Conservation (phyloP, 352 stramenopile genomes). For the Pilasporangium apinafurcum region DNA sequence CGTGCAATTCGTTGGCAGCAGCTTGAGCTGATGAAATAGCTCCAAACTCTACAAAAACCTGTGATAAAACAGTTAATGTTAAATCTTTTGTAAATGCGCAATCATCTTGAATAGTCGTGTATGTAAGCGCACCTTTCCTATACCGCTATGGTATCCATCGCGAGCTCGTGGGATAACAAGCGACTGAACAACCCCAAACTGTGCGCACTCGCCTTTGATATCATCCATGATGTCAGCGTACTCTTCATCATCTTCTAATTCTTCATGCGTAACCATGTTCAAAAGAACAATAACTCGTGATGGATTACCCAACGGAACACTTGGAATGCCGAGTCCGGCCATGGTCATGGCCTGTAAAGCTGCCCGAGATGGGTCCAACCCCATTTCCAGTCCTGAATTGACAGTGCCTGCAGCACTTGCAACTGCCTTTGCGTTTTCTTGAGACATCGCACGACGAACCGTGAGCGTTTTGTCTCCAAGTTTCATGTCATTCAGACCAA, state of each 20-base stretch:
- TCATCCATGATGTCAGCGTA: constrained; percentile 95
- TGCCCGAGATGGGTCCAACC: constrained; percentile 52
- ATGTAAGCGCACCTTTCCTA: constrained; percentile 64
- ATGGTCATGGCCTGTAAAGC: constrained; percentile 68
- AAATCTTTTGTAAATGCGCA: too few relatives aligned
- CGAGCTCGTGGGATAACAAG: constrained; percentile 69
- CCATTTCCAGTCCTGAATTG: constrained; percentile 64
- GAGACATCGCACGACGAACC: constrained; percentile 81
- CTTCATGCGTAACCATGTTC: constrained; percentile 97
- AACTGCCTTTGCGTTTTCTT: constrained; percentile 62
- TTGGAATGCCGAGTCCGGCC: constrained; percentile 40
- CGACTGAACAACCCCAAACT: constrained; percentile 77
- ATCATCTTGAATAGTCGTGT: too few relatives aligned
- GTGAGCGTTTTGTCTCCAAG: constrained; percentile 90
- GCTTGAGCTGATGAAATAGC: constrained; percentile 67
- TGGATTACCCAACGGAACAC: constrained; percentile 46
- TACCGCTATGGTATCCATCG: constrained; percentile 44
- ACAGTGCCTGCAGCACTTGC: constrained; percentile 56
- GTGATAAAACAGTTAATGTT: constrained; percentile 14
- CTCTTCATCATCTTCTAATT: constrained; percentile 94
- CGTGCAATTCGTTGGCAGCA: constrained; percentile 87
- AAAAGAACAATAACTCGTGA: constrained; percentile 91
- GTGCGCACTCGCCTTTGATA: constrained; percentile 94
- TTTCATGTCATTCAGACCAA: constrained; percentile 95
- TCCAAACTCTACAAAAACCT: constrained; percentile 94